Evolutionary conservation across 495 filamentous ascomycete genomes (phyloP), one percentile per base, ranked within the genome.

Genomic region (Podospora anserina): DNA sequence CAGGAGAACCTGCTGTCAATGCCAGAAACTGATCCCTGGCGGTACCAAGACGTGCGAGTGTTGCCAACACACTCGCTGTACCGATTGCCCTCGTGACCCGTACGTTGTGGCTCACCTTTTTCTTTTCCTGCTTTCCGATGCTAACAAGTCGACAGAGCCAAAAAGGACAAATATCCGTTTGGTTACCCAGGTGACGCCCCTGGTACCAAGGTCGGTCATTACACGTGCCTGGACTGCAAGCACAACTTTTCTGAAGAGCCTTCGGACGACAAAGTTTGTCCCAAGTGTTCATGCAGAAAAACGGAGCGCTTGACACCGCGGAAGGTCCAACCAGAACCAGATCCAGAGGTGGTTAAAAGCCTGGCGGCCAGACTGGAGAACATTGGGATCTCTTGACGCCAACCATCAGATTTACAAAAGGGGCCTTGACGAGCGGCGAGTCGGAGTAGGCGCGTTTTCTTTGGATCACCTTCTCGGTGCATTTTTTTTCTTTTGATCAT

Each of bases 1-100:
- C 18, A 86, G 90, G 20, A 87, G 93, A 39, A 88, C 78, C 58
- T 97, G 94, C 76, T 92, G 95, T 75, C 79, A 85, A 65, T 97
- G 94, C 73, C 71, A 86, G 60, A 86, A 78, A n/a, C 73, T 87
- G 7, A 96, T 94, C 77, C 73, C 66, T 3, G 67, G 70, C 16
- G 66, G 68, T n/a, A 69, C 19, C 64, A 80, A 80, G 74, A 81
- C 82, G 16, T 97, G 94, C 75, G 78, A 81, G 2, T 82, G 80
- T 56, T 97, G 93, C 76, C 79, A 82, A 19, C 94, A 97, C 81
- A 74, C 83, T 56, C 90, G 92, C 39, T 97, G 94, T 83, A 90
- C 87, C 60, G 88, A 87, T 65, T 97, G 93, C 76, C 92, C 91
- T 39, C 77, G 93, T 55, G 89, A 92, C 67, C 92, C 92, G 90